Evolutionary conservation across 2,329 filamentous ascomycete species (phyloP).

Genomic region (Scedosporium apiospermum): DNA sequence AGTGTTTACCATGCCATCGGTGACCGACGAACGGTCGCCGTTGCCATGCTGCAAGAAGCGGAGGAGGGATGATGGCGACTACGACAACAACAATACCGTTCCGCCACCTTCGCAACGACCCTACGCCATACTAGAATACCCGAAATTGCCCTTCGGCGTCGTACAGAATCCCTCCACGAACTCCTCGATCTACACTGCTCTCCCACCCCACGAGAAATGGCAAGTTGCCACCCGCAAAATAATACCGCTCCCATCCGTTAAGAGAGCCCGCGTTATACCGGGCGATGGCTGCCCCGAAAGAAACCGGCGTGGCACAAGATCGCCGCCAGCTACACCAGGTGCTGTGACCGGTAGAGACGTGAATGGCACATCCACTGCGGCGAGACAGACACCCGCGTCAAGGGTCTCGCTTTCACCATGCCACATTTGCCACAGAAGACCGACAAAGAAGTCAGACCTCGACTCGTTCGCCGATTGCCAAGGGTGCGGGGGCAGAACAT

Average conservation of each 20-base stretch:
- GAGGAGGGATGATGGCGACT: constrained; percentile 20
- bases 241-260: constrained; percentile 15
- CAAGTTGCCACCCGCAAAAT: constrained; percentile 18
- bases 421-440: constrained; percentile 58
- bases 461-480: constrained; percentile 57
- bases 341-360: constrained; percentile 2
- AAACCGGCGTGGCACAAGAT: constrained; percentile 19
- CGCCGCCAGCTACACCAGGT: constrained; percentile 12
- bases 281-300: not conserved
- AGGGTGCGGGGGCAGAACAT: constrained; percentile 52
- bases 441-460: constrained; percentile 55
- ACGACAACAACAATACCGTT: constrained; percentile 4
- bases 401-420: constrained; percentile 38
- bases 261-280: not conserved
- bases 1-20: constrained; percentile 22
- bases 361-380: not conserved
- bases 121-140: not conserved
- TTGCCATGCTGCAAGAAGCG: constrained; percentile 23
- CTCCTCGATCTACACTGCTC: constrained; percentile 14
- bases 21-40: constrained; percentile 18
- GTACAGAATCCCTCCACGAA: constrained; percentile 17
- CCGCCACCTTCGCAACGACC: not conserved
- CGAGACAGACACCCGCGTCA: not conserved
- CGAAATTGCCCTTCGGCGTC: constrained; percentile 11
- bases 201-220: constrained; percentile 17